phyloP scores from a whole-genome alignment of 1,139 yeast species.

The Oligophagozyma castellii region DNA sequence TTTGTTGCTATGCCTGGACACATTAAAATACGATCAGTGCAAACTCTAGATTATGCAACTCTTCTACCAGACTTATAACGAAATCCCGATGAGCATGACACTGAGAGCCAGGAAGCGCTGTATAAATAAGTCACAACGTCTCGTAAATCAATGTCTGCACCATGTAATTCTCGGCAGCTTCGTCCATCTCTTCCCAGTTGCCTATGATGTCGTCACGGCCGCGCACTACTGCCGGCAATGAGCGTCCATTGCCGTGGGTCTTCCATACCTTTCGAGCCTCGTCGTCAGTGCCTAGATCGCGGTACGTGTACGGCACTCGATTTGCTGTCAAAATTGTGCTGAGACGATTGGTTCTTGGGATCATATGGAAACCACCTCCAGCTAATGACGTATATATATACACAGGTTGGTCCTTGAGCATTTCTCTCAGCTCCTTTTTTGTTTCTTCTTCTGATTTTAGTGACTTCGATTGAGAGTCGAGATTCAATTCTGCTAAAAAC shows the following conservation, averaged over 20 bases:
- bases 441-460: background rate
- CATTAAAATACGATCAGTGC: too few relatives aligned
- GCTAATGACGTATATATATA: conserved; percentile 79
- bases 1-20: too few relatives aligned
- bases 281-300: conserved; percentile 78
- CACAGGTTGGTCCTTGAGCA: conserved; percentile 38
- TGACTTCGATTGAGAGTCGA: conserved; percentile 7
- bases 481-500: conserved; percentile 13
- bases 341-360: conserved; percentile 67
- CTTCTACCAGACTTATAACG: too few relatives aligned
- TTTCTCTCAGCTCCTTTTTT: background rate
- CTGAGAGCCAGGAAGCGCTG: too few relatives aligned
- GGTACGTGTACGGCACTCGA: conserved; percentile 46
- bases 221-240: conserved; percentile 82
- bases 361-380: conserved; percentile 73
- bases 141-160: conserved; percentile 44
- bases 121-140: conserved; percentile 4
- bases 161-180: conserved; percentile 73
- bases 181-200: conserved; percentile 66
- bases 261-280: conserved; percentile 81
- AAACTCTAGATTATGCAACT: too few relatives aligned
- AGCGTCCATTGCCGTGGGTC: conserved; percentile 58
- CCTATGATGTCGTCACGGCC: conserved; percentile 81
- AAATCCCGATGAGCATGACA: too few relatives aligned
- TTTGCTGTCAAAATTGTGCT: conserved; percentile 68